A percentile compares a stretch with the other conserved stretches of the same genome.
These are phyloP conservation scores for Verticillium zaregamsianum DNA, from an alignment of 2,329 filamentous ascomycete species.

Conservation along the genomic window DNA sequence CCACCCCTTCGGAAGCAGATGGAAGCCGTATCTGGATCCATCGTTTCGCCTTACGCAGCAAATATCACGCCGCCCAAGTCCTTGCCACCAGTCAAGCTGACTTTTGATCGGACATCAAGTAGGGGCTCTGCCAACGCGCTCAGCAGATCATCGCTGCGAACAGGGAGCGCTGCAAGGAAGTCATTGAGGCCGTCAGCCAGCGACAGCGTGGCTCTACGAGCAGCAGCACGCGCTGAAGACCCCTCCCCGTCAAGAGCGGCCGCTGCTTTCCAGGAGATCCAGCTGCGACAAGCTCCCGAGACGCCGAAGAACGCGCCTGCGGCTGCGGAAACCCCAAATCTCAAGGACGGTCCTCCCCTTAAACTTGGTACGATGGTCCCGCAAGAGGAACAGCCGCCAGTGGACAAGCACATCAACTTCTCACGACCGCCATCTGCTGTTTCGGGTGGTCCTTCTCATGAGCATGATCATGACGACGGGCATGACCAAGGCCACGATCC, in stretches of 20 bases:
- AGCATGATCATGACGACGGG: neutral
- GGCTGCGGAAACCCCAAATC: conserved; percentile 3
- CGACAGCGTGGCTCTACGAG: conserved; percentile 12
- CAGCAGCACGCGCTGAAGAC: conserved; percentile 1
- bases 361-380: conserved; percentile 34
- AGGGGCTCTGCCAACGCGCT: neutral
- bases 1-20: neutral
- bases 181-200: conserved; percentile 11
- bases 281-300: conserved; percentile 3
- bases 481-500: neutral
- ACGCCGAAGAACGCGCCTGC: conserved; percentile 15
- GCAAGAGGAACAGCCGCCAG: conserved; percentile 29
- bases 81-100: neutral
- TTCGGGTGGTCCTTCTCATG: conserved; percentile 7
- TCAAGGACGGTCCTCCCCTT: conserved; percentile 17
- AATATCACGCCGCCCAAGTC: conserved; percentile 3
- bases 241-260: neutral
- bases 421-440: conserved; percentile 26
- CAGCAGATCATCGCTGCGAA: neutral
- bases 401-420: conserved; percentile 33
- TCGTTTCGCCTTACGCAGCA: conserved; percentile 17
- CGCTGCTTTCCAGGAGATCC: neutral
- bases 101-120: neutral
- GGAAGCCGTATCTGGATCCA: conserved; percentile 13
- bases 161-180: neutral